A percentile compares a stretch with the other conserved stretches of the same genome.
These are phyloP conservation scores for Cladophialophora chaetospira DNA, from an alignment of 2,329 filamentous ascomycete species.

Conservation along the genomic window DNA sequence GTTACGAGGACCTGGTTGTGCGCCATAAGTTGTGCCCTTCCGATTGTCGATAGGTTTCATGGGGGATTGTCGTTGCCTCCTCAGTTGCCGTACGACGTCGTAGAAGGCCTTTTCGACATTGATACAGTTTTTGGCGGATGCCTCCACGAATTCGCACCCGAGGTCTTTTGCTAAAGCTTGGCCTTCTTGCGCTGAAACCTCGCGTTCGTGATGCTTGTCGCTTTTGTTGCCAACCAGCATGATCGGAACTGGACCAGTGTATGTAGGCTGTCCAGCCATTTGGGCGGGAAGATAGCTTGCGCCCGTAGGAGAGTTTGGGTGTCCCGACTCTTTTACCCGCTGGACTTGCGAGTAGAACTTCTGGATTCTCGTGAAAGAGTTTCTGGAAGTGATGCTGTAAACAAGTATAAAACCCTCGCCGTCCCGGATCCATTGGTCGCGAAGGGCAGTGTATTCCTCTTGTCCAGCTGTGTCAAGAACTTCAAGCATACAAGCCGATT, in stretches of 20 bases:
- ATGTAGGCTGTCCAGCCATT: conserved; percentile 48
- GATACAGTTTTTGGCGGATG: conserved; percentile 96
- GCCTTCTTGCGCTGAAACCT: conserved; percentile 95
- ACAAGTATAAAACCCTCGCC: conserved; percentile 97
- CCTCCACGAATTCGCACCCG: conserved; percentile 94
- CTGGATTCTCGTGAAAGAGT: conserved; percentile 92
- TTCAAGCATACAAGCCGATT: conserved; percentile 95
- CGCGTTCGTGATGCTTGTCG: conserved; percentile 91
- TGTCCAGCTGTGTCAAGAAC: conserved; percentile 96
- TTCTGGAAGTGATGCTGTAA: conserved; percentile 96
- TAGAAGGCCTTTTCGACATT: conserved; percentile 99
- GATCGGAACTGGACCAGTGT: conserved; percentile 69
- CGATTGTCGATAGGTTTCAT: conserved; percentile 37
- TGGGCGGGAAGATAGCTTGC: conserved; percentile 54
- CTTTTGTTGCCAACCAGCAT: conserved; percentile 99
- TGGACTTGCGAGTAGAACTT: conserved; percentile 97
- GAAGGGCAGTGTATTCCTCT: conserved; percentile 94
- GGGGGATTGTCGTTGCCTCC: conserved; percentile 69
- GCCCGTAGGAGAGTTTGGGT: conserved; percentile 56
- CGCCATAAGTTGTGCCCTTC: conserved; percentile 23
- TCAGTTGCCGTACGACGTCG: conserved; percentile 88
- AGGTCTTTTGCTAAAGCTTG: conserved; percentile 87
- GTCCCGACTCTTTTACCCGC: conserved; percentile 84
- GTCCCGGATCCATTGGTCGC: conserved; percentile 98
- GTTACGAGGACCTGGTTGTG: conserved; percentile 15